Conservation (phyloP, 495 filamentous ascomycete genomes). For the Penicillium egyptiacum region DNA sequence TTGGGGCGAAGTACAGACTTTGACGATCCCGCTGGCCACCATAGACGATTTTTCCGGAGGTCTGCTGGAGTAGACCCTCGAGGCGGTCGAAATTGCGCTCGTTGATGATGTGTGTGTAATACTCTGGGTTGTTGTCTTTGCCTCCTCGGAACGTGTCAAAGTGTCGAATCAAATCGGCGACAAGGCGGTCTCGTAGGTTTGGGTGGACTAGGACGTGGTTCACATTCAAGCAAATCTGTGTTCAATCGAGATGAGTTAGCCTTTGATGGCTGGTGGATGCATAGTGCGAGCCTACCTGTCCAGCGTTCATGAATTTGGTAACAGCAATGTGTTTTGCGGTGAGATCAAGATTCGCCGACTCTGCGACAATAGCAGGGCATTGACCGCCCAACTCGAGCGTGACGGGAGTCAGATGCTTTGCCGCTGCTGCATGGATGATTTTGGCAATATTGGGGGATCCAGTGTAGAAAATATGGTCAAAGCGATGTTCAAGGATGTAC, state of each 20-base stretch:
- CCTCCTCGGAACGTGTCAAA: constrained; percentile 67
- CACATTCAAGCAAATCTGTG: constrained; percentile 68
- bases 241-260: background rate
- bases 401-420: constrained; percentile 84
- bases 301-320: constrained; percentile 76
- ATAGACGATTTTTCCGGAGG: constrained; percentile 70
- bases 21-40: constrained; percentile 67
- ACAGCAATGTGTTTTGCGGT: constrained; percentile 76
- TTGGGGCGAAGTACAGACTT: constrained; percentile 74
- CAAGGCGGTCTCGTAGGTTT: constrained; percentile 62
- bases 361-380: constrained; percentile 82
- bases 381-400: constrained; percentile 79
- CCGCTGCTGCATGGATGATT: constrained; percentile 82
- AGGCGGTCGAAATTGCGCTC: constrained; percentile 72
- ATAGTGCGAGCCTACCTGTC: constrained; percentile 49
- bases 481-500: constrained; percentile 74
- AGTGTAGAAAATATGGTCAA: constrained; percentile 94
- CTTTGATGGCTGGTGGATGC: too few relatives aligned
- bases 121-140: constrained; percentile 61
- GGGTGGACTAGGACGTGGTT: constrained; percentile 81
- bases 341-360: constrained; percentile 68
- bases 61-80: constrained; percentile 70
- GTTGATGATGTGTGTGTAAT: constrained; percentile 71
- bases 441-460: constrained; percentile 69
- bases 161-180: constrained; percentile 61